phyloP scores from a whole-genome alignment of 345 rosid species.

The Raphanus raphanistrum region DNA sequence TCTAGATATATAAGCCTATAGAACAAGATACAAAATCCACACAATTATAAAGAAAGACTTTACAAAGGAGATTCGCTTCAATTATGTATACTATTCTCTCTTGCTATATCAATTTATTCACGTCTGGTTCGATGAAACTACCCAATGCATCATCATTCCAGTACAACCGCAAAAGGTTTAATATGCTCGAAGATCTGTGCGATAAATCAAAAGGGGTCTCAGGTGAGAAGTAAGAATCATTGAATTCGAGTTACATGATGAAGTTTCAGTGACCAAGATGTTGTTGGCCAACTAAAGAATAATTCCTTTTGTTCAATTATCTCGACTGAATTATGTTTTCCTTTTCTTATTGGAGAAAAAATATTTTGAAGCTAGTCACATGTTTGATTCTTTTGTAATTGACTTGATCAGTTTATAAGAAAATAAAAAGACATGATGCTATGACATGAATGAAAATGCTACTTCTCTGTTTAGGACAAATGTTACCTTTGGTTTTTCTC shows the following conservation, averaged over 20 bases:
- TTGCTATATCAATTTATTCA: not conserved
- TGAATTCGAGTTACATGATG: not conserved
- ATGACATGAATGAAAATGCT: not conserved
- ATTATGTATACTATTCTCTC: not conserved
- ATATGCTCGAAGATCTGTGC: not conserved
- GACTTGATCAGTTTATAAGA: not conserved
- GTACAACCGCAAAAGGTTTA: not conserved
- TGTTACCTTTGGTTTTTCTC: not conserved
- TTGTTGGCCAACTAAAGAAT: not conserved
- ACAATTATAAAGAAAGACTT: not conserved
- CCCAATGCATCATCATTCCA: not conserved
- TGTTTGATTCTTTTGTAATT: not conserved
- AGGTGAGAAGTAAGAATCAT: not conserved
- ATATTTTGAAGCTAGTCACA: not conserved
- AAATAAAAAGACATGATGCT: not conserved
- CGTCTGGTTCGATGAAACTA: not conserved
- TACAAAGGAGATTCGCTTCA: not conserved
- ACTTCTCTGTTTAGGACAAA: not conserved
- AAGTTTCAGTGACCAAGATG: not conserved
- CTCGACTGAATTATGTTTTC: too few species aligned
- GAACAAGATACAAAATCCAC: not conserved
- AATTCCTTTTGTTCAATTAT: not conserved
- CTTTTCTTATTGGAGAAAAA: too few species aligned
- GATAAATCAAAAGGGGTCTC: not conserved
- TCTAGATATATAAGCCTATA: not conserved